Base-by-base conservation (phyloP, 768 basidiomycete species). In the Tylopilus sp. region DNA sequence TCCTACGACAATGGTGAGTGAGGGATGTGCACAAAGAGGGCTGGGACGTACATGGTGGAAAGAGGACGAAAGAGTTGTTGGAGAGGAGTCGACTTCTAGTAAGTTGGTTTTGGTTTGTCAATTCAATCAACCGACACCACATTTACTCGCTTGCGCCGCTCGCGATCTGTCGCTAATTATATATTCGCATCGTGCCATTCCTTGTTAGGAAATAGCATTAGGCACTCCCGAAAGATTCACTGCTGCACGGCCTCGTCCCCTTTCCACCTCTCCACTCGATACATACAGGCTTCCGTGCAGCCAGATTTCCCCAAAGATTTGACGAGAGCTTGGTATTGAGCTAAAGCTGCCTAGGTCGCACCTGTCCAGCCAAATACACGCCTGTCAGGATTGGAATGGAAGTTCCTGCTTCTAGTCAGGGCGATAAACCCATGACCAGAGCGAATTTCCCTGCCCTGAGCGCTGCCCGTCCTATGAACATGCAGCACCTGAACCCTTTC, bases 1-100 rank as follows among this genome's bases (percentile, higher is more conserved):
- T 73, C 76, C 76, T 78, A 31, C 10, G 25, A 17, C 1, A 45
- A 50, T 3, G 7, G 23, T 57, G 35, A 57, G 43, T 5, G 5
- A 9, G 1, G 17, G 9, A 35, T 1, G 36, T 28, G 25, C 0
- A n/a, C 8, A 26, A 39, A 7, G 6, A 8, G 6, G 6, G 4
- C 1, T 4, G 17, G 6, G 30, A 36, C 61, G 33, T 30, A 68
- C 67, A 64, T 69, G 53, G 51, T 51, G 62, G 55, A 38, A 15
- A 38, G 51, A 48, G 23, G 44, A 13, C 40, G 52, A 69, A 56
- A 21, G 55, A 60, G 44, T 12, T 56, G 30, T 1, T 25, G 41
- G 23, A 62, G 43, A 52, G 47, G 50, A 39, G 52, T 23, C 10
- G 57, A 42, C 48, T 50, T 43, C 5, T 36, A 23, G 38, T 45